Evolutionary conservation across 495 filamentous ascomycete species (phyloP).

Genomic region (Clavariopsis aquatica): DNA sequence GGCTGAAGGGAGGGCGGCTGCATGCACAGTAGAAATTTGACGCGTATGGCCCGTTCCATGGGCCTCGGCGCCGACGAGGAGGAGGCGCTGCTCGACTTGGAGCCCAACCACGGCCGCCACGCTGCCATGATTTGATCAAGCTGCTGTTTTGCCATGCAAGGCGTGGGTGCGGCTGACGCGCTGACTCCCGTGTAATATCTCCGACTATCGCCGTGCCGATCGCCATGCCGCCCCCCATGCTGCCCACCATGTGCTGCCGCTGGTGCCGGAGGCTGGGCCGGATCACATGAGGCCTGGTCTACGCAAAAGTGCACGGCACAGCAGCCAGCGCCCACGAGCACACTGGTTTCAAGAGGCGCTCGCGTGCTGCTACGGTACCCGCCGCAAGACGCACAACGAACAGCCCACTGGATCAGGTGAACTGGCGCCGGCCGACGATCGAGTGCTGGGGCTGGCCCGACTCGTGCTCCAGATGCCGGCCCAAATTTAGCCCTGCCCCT

Average conservation of each 20-base stretch:
- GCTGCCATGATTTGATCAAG: background rate
- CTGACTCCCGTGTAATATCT: background rate
- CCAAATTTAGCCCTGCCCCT: background rate
- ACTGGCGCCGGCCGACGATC: background rate
- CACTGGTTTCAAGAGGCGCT: constrained; percentile 33
- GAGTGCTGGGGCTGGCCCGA: constrained; percentile 5
- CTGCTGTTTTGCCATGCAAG: background rate
- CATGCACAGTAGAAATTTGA: too few relatives aligned
- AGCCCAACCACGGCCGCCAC: background rate
- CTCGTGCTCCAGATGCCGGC: too few relatives aligned
- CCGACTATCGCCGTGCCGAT: too few relatives aligned
- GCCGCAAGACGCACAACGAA: background rate
- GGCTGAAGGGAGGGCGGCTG: background rate
- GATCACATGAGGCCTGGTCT: background rate
- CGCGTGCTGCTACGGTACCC: constrained; percentile 9
- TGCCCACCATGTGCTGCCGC: background rate
- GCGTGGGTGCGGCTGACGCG: background rate
- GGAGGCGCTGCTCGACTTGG: too few relatives aligned
- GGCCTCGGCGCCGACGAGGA: too few relatives aligned
- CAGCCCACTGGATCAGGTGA: constrained; percentile 4
- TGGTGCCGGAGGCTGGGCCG: constrained; percentile 6
- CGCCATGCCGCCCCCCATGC: background rate
- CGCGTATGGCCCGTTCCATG: too few relatives aligned
- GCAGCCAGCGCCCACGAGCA: background rate
- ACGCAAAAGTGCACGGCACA: constrained; percentile 2